Evolutionary conservation across 2,329 filamentous ascomycete species (phyloP).

Genomic region (Aspergillus alliaceus): DNA sequence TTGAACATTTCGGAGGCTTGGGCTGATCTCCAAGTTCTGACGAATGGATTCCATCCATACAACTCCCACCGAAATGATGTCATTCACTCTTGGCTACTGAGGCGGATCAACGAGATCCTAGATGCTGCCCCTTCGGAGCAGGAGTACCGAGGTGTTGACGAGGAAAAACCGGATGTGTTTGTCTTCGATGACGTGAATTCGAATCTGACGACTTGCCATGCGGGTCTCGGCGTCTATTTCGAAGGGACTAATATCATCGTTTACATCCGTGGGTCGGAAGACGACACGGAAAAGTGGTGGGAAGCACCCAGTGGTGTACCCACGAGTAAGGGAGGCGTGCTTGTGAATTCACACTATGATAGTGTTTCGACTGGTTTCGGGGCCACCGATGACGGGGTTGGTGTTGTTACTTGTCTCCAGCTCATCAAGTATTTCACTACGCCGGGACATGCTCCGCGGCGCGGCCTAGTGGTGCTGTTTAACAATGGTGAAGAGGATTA

Average conservation of each 20-base stretch:
- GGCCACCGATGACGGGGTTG: conserved; percentile 90
- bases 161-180: conserved; percentile 43
- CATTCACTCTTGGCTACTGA: conserved; percentile 73
- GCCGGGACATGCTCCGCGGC: conserved; percentile 68
- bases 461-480: conserved; percentile 79
- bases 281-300: conserved; percentile 75
- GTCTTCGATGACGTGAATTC: conserved; percentile 77
- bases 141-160: conserved; percentile 15
- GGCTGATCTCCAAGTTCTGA: conserved; percentile 76
- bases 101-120: conserved; percentile 69
- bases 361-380: conserved; percentile 90
- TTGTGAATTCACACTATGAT: conserved; percentile 95
- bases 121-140: conserved; percentile 52
- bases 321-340: conserved; percentile 68
- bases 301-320: conserved; percentile 49
- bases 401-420: conserved; percentile 82
- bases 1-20: conserved; percentile 84
- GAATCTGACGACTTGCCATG: conserved; percentile 69
- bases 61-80: conserved; percentile 82
- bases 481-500: conserved; percentile 98
- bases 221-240: conserved; percentile 68
- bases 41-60: conserved; percentile 77
- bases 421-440: conserved; percentile 82
- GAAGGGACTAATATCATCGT: conserved; percentile 91
- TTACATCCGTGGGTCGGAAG: conserved; percentile 80